phyloP scores from a whole-genome alignment of 2,329 filamentous ascomycete species.

The Curvularia sp. region DNA sequence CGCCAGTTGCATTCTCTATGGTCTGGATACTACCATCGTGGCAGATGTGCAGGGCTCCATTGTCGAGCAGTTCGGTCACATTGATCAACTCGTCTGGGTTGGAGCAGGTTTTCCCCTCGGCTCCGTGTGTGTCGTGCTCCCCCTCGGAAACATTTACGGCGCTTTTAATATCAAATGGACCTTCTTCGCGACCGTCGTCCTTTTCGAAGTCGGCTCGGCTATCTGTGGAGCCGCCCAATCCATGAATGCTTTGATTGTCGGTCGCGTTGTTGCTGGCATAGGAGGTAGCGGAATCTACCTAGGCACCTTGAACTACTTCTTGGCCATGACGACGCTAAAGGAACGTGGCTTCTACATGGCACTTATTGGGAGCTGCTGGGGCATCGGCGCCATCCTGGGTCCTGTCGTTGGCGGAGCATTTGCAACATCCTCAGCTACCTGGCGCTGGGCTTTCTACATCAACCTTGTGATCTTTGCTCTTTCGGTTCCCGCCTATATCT shows the following conservation, averaged over 20 bases:
- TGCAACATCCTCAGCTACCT: slow-evolving; percentile 50
- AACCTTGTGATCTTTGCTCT: slow-evolving; percentile 18
- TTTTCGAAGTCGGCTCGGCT: slow-evolving; percentile 43
- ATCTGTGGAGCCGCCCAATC: slow-evolving; percentile 36
- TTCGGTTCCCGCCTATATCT: slow-evolving; percentile 35
- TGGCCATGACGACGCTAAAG: slow-evolving; percentile 34
- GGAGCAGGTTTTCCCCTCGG: background rate
- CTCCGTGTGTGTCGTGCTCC: background rate
- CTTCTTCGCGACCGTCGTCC: slow-evolving; percentile 32
- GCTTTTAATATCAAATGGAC: slow-evolving; percentile 56
- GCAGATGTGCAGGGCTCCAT: background rate
- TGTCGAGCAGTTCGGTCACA: background rate
- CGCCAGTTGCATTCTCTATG: background rate
- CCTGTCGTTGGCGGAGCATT: slow-evolving; percentile 55
- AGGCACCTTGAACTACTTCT: slow-evolving; percentile 18
- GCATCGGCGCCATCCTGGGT: slow-evolving; percentile 46
- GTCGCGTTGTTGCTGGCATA: slow-evolving; percentile 55
- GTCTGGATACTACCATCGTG: background rate
- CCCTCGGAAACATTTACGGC: slow-evolving; percentile 22
- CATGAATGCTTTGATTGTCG: slow-evolving; percentile 47
- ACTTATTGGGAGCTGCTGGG: slow-evolving; percentile 48
- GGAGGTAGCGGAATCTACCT: slow-evolving; percentile 56
- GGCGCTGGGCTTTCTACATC: slow-evolving; percentile 52
- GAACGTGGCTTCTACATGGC: slow-evolving; percentile 46
- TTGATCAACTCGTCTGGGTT: slow-evolving; percentile 4